These are phyloP conservation scores for Kondoa malvinella DNA, from an alignment of 768 basidiomycete genomes.

Conservation along the genomic window DNA sequence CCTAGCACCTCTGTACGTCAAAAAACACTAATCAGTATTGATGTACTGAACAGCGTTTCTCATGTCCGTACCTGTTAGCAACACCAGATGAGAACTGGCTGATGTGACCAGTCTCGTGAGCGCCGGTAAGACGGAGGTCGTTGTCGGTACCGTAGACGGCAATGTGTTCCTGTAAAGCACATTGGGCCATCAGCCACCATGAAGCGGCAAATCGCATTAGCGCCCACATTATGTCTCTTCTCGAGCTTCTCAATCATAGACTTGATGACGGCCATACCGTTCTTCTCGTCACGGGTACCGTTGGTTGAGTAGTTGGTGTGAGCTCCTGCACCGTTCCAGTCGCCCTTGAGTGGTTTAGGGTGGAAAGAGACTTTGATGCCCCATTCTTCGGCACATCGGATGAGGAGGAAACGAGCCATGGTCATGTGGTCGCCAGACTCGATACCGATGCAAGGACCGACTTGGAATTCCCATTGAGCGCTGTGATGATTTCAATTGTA, in stretches of 20 bases:
- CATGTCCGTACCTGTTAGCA: too few species aligned
- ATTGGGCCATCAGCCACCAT: constrained; percentile 9
- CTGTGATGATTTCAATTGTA: background rate
- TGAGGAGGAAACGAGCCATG: constrained; percentile 93
- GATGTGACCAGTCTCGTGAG: constrained; percentile 95
- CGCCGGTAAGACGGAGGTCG: constrained; percentile 83
- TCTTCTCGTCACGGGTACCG: constrained; percentile 70
- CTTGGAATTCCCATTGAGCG: constrained; percentile 99
- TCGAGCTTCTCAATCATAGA: constrained; percentile 82
- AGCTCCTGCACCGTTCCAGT: constrained; percentile 99
- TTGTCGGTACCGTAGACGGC: constrained; percentile 64
- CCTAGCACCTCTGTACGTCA: too few species aligned
- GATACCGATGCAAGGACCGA: constrained; percentile 94
- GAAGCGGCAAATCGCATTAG: constrained; percentile 68
- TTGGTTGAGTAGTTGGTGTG: constrained; percentile 93
- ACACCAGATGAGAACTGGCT: constrained; percentile 79
- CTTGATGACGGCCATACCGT: constrained; percentile 77
- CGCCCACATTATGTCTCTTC: constrained; percentile 66
- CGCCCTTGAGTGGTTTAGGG: constrained; percentile 89
- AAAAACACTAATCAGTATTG: too few species aligned
- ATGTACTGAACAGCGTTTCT: too few species aligned
- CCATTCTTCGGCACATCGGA: constrained; percentile 79
- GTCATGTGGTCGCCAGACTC: constrained; percentile 98
- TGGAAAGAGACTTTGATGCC: constrained; percentile 70
- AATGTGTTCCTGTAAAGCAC: constrained; percentile 23